A percentile compares a stretch with the other conserved stretches of the same genome.
Evolutionary conservation across 179 eudicot genomes (phyloP).

Genomic region (Beta macrorhiza): DNA sequence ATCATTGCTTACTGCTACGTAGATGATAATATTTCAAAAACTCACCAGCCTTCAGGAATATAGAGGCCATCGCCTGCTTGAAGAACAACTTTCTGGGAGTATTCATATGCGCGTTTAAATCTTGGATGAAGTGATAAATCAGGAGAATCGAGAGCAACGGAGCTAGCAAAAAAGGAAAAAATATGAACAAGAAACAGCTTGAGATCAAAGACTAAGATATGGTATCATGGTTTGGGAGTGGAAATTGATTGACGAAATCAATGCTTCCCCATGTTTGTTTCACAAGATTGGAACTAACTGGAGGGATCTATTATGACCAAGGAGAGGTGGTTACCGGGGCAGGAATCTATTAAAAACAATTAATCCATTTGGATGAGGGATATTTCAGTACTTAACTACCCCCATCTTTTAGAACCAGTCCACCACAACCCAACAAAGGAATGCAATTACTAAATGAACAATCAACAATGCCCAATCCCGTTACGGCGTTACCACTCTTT

Average conservation of each 20-base stretch:
- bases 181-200: conserved; percentile 3
- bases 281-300: neutral
- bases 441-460: neutral
- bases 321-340: neutral
- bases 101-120: conserved; percentile 43
- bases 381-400: neutral
- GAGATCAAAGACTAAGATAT: conserved; percentile 1
- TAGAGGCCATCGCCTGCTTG: conserved; percentile 86
- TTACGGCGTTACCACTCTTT: too few relatives aligned
- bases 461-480: neutral
- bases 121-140: conserved; percentile 67
- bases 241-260: neutral
- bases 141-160: conserved; percentile 63
- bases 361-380: neutral
- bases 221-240: neutral
- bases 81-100: conserved; percentile 68
- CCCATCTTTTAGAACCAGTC: neutral
- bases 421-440: neutral
- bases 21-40: neutral
- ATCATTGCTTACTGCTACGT: neutral
- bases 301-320: neutral
- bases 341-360: neutral
- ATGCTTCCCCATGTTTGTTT: neutral
- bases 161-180: conserved; percentile 38
- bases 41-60: conserved; percentile 96